Conservation (phyloP, 306 rosid genomes). For the Quercus parvula region DNA sequence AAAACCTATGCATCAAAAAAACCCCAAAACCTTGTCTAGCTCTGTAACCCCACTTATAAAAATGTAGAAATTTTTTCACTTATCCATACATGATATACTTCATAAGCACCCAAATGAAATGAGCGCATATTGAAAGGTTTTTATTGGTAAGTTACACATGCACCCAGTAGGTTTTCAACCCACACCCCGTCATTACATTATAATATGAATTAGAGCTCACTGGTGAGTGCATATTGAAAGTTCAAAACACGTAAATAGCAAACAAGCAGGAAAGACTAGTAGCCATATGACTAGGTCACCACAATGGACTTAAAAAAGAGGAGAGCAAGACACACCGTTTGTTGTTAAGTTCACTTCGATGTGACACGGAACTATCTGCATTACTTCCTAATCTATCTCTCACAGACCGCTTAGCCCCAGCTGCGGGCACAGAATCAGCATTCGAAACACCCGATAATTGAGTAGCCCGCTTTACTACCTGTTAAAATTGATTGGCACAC, state of each 20-base stretch:
- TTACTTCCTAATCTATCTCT: slow-evolving; percentile 82
- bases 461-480: slow-evolving; percentile 81
- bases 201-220: too few species aligned
- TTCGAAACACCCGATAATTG: slow-evolving; percentile 42
- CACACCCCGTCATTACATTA: too few species aligned
- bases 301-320: not conserved
- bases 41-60: not conserved
- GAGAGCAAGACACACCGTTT: slow-evolving; percentile 61
- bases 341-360: slow-evolving; percentile 40
- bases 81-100: not conserved
- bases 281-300: not conserved
- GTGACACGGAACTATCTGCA: slow-evolving; percentile 39
- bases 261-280: not conserved
- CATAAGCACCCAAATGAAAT: not conserved
- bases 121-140: not conserved
- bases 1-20: not conserved
- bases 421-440: slow-evolving; percentile 38
- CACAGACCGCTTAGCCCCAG: slow-evolving; percentile 80
- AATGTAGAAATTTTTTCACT: not conserved
- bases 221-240: too few species aligned
- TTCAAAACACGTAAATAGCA: not conserved
- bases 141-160: too few species aligned
- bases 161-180: too few species aligned
- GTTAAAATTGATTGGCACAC: not conserved
- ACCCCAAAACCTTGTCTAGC: not conserved